Conservation (phyloP, 108 stramenopile species). For the Discostella pseudostelligera region DNA sequence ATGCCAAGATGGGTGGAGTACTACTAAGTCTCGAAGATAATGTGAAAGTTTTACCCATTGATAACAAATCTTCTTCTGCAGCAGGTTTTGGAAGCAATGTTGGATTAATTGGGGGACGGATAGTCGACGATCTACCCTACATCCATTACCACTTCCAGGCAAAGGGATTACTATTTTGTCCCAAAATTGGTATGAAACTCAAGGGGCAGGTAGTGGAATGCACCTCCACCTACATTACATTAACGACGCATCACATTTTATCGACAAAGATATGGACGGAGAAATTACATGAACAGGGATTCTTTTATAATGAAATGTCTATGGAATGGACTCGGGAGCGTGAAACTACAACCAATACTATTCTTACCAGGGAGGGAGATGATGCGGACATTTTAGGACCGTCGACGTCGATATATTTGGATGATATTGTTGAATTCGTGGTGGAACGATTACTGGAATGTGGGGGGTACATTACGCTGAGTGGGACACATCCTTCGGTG, state of each 20-base stretch:
- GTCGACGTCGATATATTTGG: conserved; percentile 47
- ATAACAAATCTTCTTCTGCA: not conserved
- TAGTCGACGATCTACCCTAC: conserved; percentile 46
- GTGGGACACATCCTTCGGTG: conserved; percentile 40
- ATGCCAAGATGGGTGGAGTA: conserved; percentile 43
- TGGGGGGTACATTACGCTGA: conserved; percentile 43
- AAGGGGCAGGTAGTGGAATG: conserved; percentile 49
- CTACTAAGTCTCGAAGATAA: conserved; percentile 39
- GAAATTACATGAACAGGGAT: conserved; percentile 42
- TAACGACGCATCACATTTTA: conserved; percentile 44
- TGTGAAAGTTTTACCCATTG: conserved; percentile 29
- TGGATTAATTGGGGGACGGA: conserved; percentile 33
- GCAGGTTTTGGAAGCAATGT: not conserved
- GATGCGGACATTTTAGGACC: conserved; percentile 36
- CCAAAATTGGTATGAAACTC: conserved; percentile 46
- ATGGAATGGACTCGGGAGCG: conserved; percentile 48
- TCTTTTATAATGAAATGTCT: conserved; percentile 30
- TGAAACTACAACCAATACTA: conserved; percentile 4
- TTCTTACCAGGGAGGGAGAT: not conserved
- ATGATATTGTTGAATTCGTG: conserved; percentile 48
- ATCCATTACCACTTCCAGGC: conserved; percentile 41
- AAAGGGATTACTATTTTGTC: conserved; percentile 43
- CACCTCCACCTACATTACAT: conserved; percentile 40
- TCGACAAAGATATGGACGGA: conserved; percentile 47
- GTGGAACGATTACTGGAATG: conserved; percentile 45